phyloP scores from a whole-genome alignment of 805 yeast genomes.

The Grigorovia humatica region DNA sequence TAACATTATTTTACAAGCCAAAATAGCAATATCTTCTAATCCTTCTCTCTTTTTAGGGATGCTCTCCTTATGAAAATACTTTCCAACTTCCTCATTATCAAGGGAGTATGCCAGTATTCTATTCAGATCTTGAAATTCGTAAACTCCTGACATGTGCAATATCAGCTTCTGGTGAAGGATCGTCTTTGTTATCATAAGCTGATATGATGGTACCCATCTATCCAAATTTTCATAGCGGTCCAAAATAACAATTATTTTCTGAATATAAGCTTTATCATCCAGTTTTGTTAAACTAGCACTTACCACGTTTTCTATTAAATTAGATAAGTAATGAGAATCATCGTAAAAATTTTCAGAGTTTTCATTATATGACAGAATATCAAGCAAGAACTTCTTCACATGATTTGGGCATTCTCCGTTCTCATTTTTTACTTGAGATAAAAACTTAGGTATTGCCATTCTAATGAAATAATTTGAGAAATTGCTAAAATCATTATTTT shows the following conservation, averaged over 20 bases:
- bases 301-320: conserved; percentile 47
- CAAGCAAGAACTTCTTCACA: conserved; percentile 54
- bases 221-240: conserved; percentile 71
- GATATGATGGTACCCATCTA: conserved; percentile 74
- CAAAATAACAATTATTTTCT: conserved; percentile 52
- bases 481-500: conserved; percentile 71
- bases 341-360: conserved; percentile 68
- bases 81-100: conserved; percentile 5
- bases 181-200: conserved; percentile 33
- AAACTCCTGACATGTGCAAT: conserved; percentile 46
- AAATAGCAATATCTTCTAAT: conserved; percentile 42
- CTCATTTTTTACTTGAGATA: conserved; percentile 51
- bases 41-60: conserved; percentile 20
- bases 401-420: conserved; percentile 52
- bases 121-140: conserved; percentile 36
- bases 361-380: conserved; percentile 72
- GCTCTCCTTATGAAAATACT: not conserved
- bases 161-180: conserved; percentile 51
- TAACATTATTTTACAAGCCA: conserved; percentile 63
- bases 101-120: conserved; percentile 47
- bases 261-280: conserved; percentile 31
- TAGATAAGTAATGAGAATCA: conserved; percentile 58
- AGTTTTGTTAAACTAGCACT: conserved; percentile 28
- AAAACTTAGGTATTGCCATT: conserved; percentile 52
- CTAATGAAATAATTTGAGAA: conserved; percentile 60